These are phyloP conservation scores for Helicostylum pulchrum DNA, from an alignment of 192 early-diverging fungal species.

Conservation along the genomic window DNA sequence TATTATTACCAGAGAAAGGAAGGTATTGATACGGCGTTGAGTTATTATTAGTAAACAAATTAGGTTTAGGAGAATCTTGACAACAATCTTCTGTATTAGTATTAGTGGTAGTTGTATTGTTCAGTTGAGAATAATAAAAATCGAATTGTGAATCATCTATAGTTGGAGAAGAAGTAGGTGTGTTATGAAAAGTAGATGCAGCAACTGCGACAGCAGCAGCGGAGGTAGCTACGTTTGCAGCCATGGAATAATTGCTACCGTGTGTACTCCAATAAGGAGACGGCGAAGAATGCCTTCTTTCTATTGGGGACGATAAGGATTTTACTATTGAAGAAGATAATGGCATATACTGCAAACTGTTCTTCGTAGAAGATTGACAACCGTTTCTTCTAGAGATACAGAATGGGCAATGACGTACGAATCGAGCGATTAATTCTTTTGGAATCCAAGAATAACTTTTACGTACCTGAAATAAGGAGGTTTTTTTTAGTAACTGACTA, in stretches of 20 bases:
- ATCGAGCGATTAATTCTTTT: slow-evolving; percentile 30
- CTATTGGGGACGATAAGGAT: too few species aligned
- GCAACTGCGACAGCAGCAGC: slow-evolving; percentile 23
- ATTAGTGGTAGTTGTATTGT: too few species aligned
- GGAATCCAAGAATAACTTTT: slow-evolving; percentile 34
- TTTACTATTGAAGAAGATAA: too few species aligned
- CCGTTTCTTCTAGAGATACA: slow-evolving; percentile 32
- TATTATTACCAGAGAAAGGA: too few species aligned
- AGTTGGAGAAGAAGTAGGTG: not conserved
- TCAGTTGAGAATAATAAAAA: slow-evolving; percentile 9
- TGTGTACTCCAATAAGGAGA: not conserved
- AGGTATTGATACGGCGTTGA: too few species aligned
- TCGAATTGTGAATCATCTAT: not conserved
- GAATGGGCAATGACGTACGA: slow-evolving; percentile 35
- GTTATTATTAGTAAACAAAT: not conserved
- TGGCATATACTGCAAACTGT: not conserved
- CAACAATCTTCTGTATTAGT: not conserved
- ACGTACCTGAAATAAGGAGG: slow-evolving; percentile 16
- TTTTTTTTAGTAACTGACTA: too few species aligned
- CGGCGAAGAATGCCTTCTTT: too few species aligned
- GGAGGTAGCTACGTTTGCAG: slow-evolving; percentile 19
- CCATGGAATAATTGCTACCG: slow-evolving; percentile 1
- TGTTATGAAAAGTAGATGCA: not conserved
- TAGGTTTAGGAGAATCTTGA: not conserved
- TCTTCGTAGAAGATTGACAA: slow-evolving; percentile 13